phyloP scores from a whole-genome alignment of 495 filamentous ascomycete species.

The Penicillium silybi region DNA sequence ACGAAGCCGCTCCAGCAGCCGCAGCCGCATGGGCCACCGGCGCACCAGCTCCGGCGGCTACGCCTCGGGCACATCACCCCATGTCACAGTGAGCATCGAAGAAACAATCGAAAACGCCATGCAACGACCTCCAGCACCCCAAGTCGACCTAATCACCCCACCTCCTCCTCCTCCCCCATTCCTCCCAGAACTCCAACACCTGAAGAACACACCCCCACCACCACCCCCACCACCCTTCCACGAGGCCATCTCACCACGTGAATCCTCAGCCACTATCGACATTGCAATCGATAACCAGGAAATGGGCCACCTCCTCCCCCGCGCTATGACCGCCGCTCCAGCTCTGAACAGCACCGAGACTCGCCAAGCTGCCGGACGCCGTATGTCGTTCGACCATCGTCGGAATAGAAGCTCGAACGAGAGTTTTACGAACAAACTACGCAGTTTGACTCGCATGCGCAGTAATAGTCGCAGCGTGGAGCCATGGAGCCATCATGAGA shows the following conservation, averaged over 20 bases:
- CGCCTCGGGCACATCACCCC: slow-evolving; percentile 28
- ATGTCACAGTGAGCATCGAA: slow-evolving; percentile 57
- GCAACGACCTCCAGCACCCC: slow-evolving; percentile 34
- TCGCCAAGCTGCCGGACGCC: slow-evolving; percentile 20
- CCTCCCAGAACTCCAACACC: slow-evolving; percentile 80
- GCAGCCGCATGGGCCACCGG: slow-evolving; percentile 37
- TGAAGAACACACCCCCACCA: slow-evolving; percentile 60
- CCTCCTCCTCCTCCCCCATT: slow-evolving; percentile 61
- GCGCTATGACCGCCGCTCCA: slow-evolving; percentile 41
- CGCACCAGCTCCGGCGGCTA: slow-evolving; percentile 30
- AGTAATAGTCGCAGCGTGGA: slow-evolving; percentile 58
- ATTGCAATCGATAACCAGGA: slow-evolving; percentile 64
- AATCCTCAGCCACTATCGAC: slow-evolving; percentile 59
- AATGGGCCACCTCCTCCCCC: slow-evolving; percentile 32
- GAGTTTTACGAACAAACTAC: slow-evolving; percentile 60
- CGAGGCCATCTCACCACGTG: slow-evolving; percentile 34
- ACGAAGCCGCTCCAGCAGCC: slow-evolving; percentile 44
- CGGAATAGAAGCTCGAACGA: slow-evolving; percentile 66
- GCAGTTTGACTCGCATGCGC: slow-evolving; percentile 64
- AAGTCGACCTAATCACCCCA: slow-evolving; percentile 57
- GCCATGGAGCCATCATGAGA: slow-evolving; percentile 21
- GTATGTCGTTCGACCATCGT: slow-evolving; percentile 54
- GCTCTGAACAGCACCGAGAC: slow-evolving; percentile 22
- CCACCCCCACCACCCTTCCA: slow-evolving; percentile 43
- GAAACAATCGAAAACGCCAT: slow-evolving; percentile 53